A percentile compares a stretch with the other conserved stretches of the same genome.
phyloP scores from a whole-genome alignment of 129 eudicot species.

The Centrapalus pauciflorus region DNA sequence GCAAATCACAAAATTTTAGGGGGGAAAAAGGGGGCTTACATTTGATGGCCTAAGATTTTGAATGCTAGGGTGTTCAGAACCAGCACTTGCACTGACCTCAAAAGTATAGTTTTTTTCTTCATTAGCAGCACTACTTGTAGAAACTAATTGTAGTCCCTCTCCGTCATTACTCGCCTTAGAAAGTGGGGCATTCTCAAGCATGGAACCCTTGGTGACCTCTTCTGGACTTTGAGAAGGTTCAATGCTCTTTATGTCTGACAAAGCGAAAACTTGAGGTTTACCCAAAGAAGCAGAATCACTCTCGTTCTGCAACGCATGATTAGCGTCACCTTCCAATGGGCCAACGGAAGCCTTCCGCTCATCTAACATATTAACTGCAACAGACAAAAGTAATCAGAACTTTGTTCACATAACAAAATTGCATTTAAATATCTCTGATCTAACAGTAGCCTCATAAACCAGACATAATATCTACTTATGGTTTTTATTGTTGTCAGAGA shows the following conservation, averaged over 20 bases:
- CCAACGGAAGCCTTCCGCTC: constrained; percentile 23
- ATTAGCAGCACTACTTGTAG: constrained; percentile 24
- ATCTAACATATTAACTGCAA: constrained; percentile 34
- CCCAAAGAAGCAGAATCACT: constrained; percentile 25
- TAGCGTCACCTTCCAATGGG: constrained; percentile 13
- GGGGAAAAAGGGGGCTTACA: constrained; percentile 17
- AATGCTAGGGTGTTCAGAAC: constrained; percentile 29
- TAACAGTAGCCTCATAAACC: constrained; percentile 3
- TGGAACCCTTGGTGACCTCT: constrained; percentile 14
- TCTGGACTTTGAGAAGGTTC: constrained; percentile 32
- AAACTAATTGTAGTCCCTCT: constrained; percentile 8
- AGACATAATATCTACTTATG: neutral
- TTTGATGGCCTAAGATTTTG: constrained; percentile 30
- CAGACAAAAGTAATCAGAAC: constrained; percentile 16
- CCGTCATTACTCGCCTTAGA: neutral
- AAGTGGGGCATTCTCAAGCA: constrained; percentile 18
- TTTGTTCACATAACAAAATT: constrained; percentile 2
- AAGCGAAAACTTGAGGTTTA: constrained; percentile 29
- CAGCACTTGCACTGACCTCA: constrained; percentile 45
- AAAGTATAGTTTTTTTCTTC: constrained; percentile 53
- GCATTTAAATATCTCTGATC: constrained; percentile 14
- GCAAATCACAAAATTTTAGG: neutral
- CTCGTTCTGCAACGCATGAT: constrained; percentile 25
- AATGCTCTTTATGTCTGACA: constrained; percentile 23
- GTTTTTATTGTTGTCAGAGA: neutral